phyloP scores from a whole-genome alignment of 306 rosid species.

The Castanea crenata region DNA sequence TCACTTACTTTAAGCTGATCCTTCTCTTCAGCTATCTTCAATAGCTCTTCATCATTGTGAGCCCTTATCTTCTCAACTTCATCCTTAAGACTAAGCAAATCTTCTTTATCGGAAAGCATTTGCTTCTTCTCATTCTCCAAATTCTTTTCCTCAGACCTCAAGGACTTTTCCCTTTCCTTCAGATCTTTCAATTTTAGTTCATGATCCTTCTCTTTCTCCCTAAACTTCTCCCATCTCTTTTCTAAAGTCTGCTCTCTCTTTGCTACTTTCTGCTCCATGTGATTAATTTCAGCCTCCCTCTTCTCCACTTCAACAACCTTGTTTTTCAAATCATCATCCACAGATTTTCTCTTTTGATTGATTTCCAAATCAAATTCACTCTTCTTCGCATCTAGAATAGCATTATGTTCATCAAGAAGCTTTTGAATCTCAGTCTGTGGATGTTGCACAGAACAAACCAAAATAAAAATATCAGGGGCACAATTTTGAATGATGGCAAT shows the following conservation, averaged over 20 bases:
- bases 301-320: slow-evolving; percentile 69
- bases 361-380: slow-evolving; percentile 73
- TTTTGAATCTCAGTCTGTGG: slow-evolving; percentile 81
- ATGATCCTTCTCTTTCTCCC: slow-evolving; percentile 86
- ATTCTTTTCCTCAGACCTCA: slow-evolving; percentile 64
- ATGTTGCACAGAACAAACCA: slow-evolving; percentile 9
- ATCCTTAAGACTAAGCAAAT: slow-evolving; percentile 55
- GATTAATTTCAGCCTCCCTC: slow-evolving; percentile 82
- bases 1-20: slow-evolving; percentile 63
- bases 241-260: slow-evolving; percentile 85
- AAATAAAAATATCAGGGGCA: slow-evolving; percentile 5
- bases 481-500: not conserved
- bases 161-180: slow-evolving; percentile 72
- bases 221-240: slow-evolving; percentile 75
- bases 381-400: slow-evolving; percentile 62
- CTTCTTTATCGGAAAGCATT: slow-evolving; percentile 61
- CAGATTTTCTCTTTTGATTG: slow-evolving; percentile 67
- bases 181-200: slow-evolving; percentile 68
- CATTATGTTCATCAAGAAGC: slow-evolving; percentile 77
- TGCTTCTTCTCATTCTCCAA: slow-evolving; percentile 58
- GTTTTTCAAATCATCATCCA: slow-evolving; percentile 69
- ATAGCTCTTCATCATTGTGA: slow-evolving; percentile 59
- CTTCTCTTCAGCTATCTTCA: slow-evolving; percentile 64
- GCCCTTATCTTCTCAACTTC: slow-evolving; percentile 67
- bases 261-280: slow-evolving; percentile 76